Evolutionary conservation across 768 basidiomycete species (phyloP), one percentile per base, ranked within the genome.

Genomic region (Coprinellus aureogranulatus): DNA sequence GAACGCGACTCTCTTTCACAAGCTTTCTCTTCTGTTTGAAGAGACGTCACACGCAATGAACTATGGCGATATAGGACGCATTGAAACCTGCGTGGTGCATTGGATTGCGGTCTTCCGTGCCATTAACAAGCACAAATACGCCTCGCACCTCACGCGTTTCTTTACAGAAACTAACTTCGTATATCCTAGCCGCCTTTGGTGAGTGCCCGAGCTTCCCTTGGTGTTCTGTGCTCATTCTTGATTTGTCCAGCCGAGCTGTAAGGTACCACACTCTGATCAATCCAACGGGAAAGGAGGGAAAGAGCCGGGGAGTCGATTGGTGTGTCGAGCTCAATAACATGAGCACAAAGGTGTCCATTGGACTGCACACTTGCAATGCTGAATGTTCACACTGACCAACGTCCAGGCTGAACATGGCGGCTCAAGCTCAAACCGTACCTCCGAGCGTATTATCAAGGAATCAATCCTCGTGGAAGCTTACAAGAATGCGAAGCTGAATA

Each of bases 281-380:
- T 52, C 63, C 63, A 2, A 75, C 68, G 0, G 75, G 77, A 0
- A 65, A 67, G 31, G 41, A 55, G 8, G 62, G 65, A 3, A 57
- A 58, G 0, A 80, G 72, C 41, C 60, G 68, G 0, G 69, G 64
- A 0, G 62, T 77, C 2, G 77, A 80, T 49, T 80, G 76, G 77
- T 48, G 69, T 10, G 63, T 76, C 1, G 76, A 81, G 56, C 63
- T 71, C 2, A 72, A 77, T 28, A 80, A 80, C 55, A 67, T 78
- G 1, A 76, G 70, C n/a, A 77, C 67, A 4, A 81, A 79, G 55
- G 57, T 53, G 6, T 54, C 56, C 1, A 52, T 62, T 59, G 60
- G 62, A 9, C n/a, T n/a, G n/a, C n/a, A n/a, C n/a, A n/a, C n/a
- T n/a, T n/a, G n/a, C n/a, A n/a, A n/a, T n/a, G n/a, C n/a, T n/a